Evolutionary conservation across 1,284 basidiomycete genomes (phyloP).

Genomic region (Marasmius oreades): DNA sequence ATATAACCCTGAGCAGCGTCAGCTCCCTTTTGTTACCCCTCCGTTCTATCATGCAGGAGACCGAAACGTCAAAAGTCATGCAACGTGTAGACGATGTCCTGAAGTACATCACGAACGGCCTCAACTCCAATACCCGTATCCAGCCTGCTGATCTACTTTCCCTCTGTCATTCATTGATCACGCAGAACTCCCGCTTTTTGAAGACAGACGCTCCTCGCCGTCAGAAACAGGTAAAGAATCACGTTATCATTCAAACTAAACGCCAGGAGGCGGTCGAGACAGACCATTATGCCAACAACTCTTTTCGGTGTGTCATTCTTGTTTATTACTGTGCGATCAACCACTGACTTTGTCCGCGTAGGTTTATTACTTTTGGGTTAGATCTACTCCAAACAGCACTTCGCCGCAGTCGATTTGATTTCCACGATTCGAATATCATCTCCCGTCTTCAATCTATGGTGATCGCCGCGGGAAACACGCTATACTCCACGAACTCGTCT

Average conservation of each 20-base stretch:
- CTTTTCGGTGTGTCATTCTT: constrained; percentile 56
- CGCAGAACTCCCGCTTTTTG: constrained; percentile 85
- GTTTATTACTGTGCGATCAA: not conserved
- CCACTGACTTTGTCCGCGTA: constrained; percentile 30
- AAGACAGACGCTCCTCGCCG: constrained; percentile 47
- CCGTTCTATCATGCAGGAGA: constrained; percentile 84
- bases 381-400: constrained; percentile 91
- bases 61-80: constrained; percentile 81
- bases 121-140: constrained; percentile 82
- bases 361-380: constrained; percentile 91
- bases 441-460: constrained; percentile 87
- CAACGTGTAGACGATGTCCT: constrained; percentile 87
- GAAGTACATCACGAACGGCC: constrained; percentile 77
- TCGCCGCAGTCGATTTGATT: constrained; percentile 83
- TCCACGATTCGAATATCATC: constrained; percentile 69
- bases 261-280: constrained; percentile 53
- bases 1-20: constrained; percentile 74
- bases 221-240: constrained; percentile 41
- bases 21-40: constrained; percentile 79
- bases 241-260: constrained; percentile 78
- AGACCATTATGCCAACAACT: constrained; percentile 83
- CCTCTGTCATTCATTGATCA: constrained; percentile 88
- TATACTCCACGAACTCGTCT: constrained; percentile 81
- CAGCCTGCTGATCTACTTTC: constrained; percentile 71
- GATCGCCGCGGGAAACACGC: constrained; percentile 84